A percentile compares a stretch with the other conserved stretches of the same genome.
Evolutionary conservation across 306 rosid species (phyloP).

Genomic region (Inga leiocalycina): DNA sequence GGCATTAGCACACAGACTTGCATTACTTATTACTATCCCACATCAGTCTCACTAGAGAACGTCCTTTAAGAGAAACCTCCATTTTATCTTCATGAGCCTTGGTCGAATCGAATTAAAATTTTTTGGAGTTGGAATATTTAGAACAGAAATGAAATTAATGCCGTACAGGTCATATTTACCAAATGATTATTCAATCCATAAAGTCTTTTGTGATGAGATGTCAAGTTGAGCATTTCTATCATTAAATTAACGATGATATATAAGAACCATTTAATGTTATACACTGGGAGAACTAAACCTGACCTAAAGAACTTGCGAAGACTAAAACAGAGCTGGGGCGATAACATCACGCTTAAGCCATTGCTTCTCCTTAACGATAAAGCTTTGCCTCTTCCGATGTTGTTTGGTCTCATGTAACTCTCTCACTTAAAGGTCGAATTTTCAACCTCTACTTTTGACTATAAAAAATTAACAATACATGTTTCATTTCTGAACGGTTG

Average conservation of each 20-base stretch:
- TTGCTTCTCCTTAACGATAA: slow-evolving; percentile 41
- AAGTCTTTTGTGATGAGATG: background rate
- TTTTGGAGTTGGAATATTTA: no score
- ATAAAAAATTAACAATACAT: background rate
- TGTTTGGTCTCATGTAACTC: slow-evolving; percentile 15
- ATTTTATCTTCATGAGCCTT: no score
- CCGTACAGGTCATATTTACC: background rate
- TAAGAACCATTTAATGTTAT: background rate
- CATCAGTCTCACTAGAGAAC: background rate
- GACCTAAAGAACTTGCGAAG: background rate
- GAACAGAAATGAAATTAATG: background rate
- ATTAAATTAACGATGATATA: background rate
- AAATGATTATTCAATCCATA: background rate
- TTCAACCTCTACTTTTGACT: background rate
- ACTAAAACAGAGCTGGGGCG: background rate
- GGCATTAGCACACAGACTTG: background rate
- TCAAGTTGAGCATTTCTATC: background rate
- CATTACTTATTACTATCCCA: background rate
- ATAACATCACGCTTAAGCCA: background rate
- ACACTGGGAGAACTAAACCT: background rate
- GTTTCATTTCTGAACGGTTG: slow-evolving; percentile 18
- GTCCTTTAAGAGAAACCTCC: no score
- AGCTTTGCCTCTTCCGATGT: background rate
- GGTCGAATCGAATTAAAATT: no score
- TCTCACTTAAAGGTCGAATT: background rate